These are phyloP conservation scores for Anisogramma anomala DNA, from an alignment of 2,329 filamentous ascomycete species.

Conservation along the genomic window DNA sequence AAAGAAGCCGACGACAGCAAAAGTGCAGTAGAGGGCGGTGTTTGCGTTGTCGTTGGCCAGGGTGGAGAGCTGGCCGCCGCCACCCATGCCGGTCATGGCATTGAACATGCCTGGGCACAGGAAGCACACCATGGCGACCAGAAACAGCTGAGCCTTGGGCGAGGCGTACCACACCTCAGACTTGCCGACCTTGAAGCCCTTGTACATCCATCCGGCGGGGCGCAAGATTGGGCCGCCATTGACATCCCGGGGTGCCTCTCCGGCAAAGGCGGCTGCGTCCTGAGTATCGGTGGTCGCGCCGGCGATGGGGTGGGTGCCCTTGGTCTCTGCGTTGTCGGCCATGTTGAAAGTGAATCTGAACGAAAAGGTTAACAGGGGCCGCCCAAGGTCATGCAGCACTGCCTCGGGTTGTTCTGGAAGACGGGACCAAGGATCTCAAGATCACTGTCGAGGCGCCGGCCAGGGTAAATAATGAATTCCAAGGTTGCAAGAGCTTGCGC, in stretches of 20 bases:
- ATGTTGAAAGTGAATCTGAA: background rate
- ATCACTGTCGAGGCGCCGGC: too few species aligned
- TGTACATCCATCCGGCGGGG: slow-evolving; percentile 57
- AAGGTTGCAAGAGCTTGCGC: too few species aligned
- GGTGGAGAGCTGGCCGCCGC: slow-evolving; percentile 43
- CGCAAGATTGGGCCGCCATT: slow-evolving; percentile 19
- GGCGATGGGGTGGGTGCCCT: background rate
- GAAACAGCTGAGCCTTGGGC: slow-evolving; percentile 57
- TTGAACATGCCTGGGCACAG: slow-evolving; percentile 59
- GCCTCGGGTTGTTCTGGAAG: too few species aligned
- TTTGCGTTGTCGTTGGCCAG: slow-evolving; percentile 47
- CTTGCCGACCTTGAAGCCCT: slow-evolving; percentile 40
- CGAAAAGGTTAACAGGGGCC: too few species aligned
- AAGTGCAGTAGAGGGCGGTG: slow-evolving; percentile 37
- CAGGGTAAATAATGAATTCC: too few species aligned
- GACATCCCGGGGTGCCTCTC: background rate
- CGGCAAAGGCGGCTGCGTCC: background rate
- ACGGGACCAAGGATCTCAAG: too few species aligned
- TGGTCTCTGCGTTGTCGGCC: slow-evolving; percentile 9
- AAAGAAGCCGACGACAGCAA: slow-evolving; percentile 52
- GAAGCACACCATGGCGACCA: slow-evolving; percentile 61
- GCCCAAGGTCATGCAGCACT: too few species aligned
- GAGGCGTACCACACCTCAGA: slow-evolving; percentile 57
- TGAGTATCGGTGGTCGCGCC: background rate
- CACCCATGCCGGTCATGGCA: slow-evolving; percentile 49